These are phyloP conservation scores for Ajuga chamaepitys DNA, from an alignment of 257 asterid species.

Conservation along the genomic window DNA sequence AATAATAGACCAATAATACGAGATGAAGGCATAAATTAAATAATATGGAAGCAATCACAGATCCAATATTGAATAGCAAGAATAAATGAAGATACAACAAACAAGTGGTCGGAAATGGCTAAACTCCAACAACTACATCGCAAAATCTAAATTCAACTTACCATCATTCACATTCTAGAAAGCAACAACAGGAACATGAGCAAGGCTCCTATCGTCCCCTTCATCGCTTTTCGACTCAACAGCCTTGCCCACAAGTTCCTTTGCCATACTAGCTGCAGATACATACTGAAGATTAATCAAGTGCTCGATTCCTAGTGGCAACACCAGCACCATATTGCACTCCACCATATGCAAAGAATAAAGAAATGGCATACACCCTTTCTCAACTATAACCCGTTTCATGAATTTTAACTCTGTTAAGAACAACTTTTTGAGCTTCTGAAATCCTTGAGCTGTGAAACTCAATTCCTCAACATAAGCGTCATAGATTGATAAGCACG, in stretches of 20 bases:
- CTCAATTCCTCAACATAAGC: neutral
- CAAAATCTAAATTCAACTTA: no score
- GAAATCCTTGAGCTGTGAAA: neutral
- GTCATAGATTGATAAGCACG: neutral
- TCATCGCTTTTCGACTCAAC: neutral
- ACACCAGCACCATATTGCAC: neutral
- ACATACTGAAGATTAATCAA: neutral
- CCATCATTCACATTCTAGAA: no score
- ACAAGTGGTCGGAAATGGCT: no score
- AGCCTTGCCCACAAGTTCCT: neutral
- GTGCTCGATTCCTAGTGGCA: neutral
- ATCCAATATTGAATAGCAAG: no score
- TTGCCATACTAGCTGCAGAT: neutral
- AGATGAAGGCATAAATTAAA: no score
- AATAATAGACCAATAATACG: no score
- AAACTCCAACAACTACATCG: no score
- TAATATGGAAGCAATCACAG: no score
- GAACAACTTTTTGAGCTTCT: neutral
- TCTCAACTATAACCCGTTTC: neutral
- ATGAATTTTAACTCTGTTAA: neutral
- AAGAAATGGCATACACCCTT: neutral
- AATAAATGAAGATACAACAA: no score
- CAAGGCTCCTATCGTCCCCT: constrained; percentile 1
- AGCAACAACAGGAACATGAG: neutral
- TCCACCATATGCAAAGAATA: accelerated